Base-by-base conservation (phyloP, 331 rosid species). In the Malus hybrid region DNA sequence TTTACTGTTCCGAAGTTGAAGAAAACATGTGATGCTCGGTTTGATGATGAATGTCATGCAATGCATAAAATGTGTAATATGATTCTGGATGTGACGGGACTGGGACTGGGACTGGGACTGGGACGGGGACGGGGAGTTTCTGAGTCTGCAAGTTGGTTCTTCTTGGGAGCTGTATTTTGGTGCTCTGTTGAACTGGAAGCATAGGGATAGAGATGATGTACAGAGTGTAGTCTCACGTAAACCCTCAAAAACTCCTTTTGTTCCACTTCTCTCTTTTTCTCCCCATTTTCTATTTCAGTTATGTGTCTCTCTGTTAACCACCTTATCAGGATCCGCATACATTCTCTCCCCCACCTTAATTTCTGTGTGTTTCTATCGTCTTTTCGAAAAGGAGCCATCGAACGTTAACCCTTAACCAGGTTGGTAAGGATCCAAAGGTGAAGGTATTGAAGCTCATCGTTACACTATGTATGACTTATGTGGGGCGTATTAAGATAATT, bases 111-210 rank as follows among this genome's bases (percentile, higher is more conserved):
- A 39, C 12, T 3, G 46, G 44, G 44, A 9, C 44, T 1, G 24
- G 34, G 4, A 39, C 12, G 12, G 46, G 46, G 46, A 0, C 12
- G 46, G 46, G 46, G 76, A 68, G 79, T 76, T 81, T 76, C 8
- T 39, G 83, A 80, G 81, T 78, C 84, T 72, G 78, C 50, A n/a
- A 39, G 46, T 39, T 71, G 69, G 76, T 75, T 71, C 77, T 80
- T 72, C 81, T 69, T 77, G 80, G 87, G 85, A 84, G 84, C 85
- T 75, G 72, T 50, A 75, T 78, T 82, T 79, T 82, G 86, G 81
- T 82, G 89, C 86, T 85, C 82, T 77, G 83, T 76, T 72, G 62
- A 76, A 80, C 73, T 77, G 77, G 70, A 71, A 77, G 89, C 77
- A 63, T 72, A 78, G 85, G 69, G 48, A 48, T 73, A 63, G 82